phyloP scores from a whole-genome alignment of 2,329 filamentous ascomycete species.

The Penicillium psychrosexuale region DNA sequence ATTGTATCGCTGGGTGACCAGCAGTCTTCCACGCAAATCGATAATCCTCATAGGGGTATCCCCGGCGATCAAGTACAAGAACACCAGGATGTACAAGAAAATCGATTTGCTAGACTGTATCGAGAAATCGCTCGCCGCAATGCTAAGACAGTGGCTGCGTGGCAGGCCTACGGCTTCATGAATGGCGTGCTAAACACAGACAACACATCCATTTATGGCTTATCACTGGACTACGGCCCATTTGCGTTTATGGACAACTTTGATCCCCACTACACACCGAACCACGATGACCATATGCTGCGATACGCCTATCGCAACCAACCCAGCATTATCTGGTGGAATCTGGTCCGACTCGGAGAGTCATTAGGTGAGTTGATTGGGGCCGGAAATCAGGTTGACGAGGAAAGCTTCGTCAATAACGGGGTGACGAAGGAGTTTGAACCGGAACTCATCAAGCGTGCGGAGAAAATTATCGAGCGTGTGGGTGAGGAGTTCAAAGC shows the following conservation, averaged over 20 bases:
- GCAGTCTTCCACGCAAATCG: constrained; percentile 34
- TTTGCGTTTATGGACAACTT: constrained; percentile 99
- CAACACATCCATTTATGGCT: constrained; percentile 85
- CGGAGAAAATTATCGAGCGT: constrained; percentile 77
- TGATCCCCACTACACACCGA: constrained; percentile 90
- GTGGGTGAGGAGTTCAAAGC: constrained; percentile 83
- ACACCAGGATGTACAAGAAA: constrained; percentile 66
- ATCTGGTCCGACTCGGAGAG: constrained; percentile 86
- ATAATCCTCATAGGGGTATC: constrained; percentile 53
- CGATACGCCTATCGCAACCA: constrained; percentile 93
- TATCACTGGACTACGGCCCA: constrained; percentile 91
- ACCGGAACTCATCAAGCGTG: constrained; percentile 69
- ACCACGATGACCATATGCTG: constrained; percentile 86
- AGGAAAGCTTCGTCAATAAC: constrained; percentile 65
- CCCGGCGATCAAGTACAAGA: constrained; percentile 63
- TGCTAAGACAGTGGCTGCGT: constrained; percentile 80
- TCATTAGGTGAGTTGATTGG: constrained; percentile 84
- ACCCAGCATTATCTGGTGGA: constrained; percentile 98
- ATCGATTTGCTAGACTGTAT: constrained; percentile 82
- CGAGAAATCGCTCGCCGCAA: constrained; percentile 83
- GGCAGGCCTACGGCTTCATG: constrained; percentile 99
- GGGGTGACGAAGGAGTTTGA: constrained; percentile 70
- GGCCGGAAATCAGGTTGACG: constrained; percentile 68
- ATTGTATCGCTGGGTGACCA: constrained; percentile 47
- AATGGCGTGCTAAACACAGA: constrained; percentile 98